Conservation (phyloP, 2,329 filamentous ascomycete species). For the Xylaria sp. region DNA sequence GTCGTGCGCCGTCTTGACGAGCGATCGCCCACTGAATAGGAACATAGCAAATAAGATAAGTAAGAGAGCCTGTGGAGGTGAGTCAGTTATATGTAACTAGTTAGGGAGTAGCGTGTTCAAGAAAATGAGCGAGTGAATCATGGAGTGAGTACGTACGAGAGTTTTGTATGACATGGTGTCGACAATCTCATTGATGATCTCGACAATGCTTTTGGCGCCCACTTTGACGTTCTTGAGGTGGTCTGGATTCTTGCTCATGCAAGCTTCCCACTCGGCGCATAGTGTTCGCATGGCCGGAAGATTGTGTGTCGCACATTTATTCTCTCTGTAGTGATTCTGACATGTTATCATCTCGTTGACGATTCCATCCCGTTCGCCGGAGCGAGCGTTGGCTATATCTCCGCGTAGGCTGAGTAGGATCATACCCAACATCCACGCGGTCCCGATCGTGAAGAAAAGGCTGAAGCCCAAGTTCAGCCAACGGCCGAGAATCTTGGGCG, state of each 20-base stretch:
- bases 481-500: slow-evolving; percentile 63
- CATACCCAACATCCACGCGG: slow-evolving; percentile 70
- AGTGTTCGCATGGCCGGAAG: slow-evolving; percentile 74
- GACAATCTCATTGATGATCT: slow-evolving; percentile 93
- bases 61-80: slow-evolving; percentile 32
- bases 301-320: slow-evolving; percentile 73
- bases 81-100: slow-evolving; percentile 23
- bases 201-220: slow-evolving; percentile 84
- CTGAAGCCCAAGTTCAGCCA: slow-evolving; percentile 70
- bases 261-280: slow-evolving; percentile 83
- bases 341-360: slow-evolving; percentile 77
- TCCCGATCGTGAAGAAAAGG: slow-evolving; percentile 46
- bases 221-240: slow-evolving; percentile 80
- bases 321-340: slow-evolving; percentile 73
- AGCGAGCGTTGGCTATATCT: slow-evolving; percentile 76
- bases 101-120: neutral
- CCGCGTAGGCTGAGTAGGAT: slow-evolving; percentile 72
- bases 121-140: no score
- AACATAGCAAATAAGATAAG: slow-evolving; percentile 39
- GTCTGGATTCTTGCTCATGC: slow-evolving; percentile 84
- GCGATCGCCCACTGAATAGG: slow-evolving; percentile 39
- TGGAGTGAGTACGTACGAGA: slow-evolving; percentile 58
- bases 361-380: slow-evolving; percentile 70
- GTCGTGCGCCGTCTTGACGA: slow-evolving; percentile 37
- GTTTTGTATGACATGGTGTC: slow-evolving; percentile 87